phyloP scores from a whole-genome alignment of 2,329 filamentous ascomycete species.

The Aspergillus piperis region DNA sequence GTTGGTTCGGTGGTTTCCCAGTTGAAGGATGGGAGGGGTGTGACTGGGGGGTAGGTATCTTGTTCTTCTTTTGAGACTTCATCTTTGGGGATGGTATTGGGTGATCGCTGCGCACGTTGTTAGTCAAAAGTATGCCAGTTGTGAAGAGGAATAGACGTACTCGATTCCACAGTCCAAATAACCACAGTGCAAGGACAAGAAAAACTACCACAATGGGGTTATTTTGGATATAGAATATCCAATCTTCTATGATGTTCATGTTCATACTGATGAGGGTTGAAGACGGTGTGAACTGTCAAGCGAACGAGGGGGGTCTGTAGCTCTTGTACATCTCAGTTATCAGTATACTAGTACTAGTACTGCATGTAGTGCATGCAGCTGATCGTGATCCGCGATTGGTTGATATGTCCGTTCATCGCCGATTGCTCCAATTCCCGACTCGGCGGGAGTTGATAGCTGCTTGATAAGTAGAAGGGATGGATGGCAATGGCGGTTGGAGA shows the following conservation, averaged over 20 bases:
- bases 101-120: not conserved
- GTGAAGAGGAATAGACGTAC: not conserved
- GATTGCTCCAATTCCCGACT: constrained; percentile 19
- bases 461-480: not conserved
- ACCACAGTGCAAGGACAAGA: not conserved
- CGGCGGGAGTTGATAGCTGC: not conserved
- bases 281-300: not conserved
- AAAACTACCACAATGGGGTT: not conserved
- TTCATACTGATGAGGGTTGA: not conserved
- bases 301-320: not conserved
- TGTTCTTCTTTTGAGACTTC: not conserved
- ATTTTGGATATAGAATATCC: constrained; percentile 4
- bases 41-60: constrained; percentile 29
- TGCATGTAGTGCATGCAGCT: not conserved
- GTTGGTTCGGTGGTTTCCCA: constrained; percentile 55
- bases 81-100: not conserved
- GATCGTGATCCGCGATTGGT: constrained; percentile 21
- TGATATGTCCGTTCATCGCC: constrained; percentile 14
- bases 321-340: constrained; percentile 1
- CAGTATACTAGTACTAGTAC: not conserved
- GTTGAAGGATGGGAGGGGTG: constrained; percentile 53
- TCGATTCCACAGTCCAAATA: not conserved
- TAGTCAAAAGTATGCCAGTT: not conserved
- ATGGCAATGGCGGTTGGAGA: not conserved
- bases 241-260: not conserved